phyloP scores from a whole-genome alignment of 371 early-diverging fungal genomes.

The Mortierella polycephala region DNA sequence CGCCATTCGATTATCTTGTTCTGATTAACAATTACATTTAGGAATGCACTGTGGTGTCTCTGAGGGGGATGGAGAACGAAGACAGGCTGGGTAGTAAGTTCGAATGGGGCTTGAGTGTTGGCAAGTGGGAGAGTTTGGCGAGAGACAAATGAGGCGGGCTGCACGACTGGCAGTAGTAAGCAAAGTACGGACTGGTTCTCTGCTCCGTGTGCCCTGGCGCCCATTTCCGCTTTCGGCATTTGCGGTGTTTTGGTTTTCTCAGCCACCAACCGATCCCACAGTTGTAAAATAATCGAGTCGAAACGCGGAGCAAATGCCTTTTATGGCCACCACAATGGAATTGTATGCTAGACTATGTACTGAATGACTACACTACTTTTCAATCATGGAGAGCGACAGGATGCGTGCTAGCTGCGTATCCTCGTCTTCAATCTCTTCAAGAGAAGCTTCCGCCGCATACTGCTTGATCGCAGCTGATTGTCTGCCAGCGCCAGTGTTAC shows the following conservation, averaged over 20 bases:
- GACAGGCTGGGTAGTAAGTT: not conserved
- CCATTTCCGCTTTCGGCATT: slow-evolving; percentile 7
- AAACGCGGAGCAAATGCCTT: not conserved
- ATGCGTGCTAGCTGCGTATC: slow-evolving; percentile 49
- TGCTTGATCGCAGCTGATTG: slow-evolving; percentile 31
- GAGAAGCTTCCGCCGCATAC: slow-evolving; percentile 16
- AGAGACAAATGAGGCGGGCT: not conserved
- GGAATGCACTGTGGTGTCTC: not conserved
- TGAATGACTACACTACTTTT: slow-evolving; percentile 22
- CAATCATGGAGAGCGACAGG: slow-evolving; percentile 48
- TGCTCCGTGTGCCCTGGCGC: slow-evolving; percentile 3
- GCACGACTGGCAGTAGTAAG: not conserved
- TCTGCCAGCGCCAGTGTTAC: not conserved
- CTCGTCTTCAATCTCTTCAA: slow-evolving; percentile 48
- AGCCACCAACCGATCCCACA: not conserved
- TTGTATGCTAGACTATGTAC: not conserved
- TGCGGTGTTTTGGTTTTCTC: slow-evolving; percentile 1
- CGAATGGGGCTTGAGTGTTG: not conserved
- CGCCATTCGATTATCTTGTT: not conserved
- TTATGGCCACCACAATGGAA: not conserved
- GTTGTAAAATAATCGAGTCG: too few species aligned
- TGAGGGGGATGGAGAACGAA: not conserved
- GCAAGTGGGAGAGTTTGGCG: not conserved
- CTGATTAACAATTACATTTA: slow-evolving; percentile 5
- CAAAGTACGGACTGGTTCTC: not conserved